These are phyloP conservation scores for Orbilia brochopaga DNA, from an alignment of 2,329 filamentous ascomycete species.

Conservation along the genomic window DNA sequence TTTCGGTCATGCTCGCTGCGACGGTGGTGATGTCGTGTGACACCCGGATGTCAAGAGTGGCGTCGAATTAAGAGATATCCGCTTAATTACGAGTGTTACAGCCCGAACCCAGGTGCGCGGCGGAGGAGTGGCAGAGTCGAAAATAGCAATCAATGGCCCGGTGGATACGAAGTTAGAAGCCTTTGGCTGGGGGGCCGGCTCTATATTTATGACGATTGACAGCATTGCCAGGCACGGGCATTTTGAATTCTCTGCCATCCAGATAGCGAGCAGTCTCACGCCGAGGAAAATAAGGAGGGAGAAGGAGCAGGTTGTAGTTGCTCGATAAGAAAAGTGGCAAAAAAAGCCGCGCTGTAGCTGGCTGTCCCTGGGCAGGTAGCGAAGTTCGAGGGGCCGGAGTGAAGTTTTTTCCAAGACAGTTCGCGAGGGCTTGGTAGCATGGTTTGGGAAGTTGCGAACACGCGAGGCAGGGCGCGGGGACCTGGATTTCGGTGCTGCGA, in stretches of 20 bases:
- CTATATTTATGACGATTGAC: constrained; percentile 45
- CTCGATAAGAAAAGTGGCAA: constrained; percentile 16
- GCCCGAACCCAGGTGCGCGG: background rate
- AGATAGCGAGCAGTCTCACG: background rate
- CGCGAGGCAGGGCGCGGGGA: constrained; percentile 8
- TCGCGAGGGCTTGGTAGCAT: constrained; percentile 46
- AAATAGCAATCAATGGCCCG: constrained; percentile 45
- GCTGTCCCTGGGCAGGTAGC: constrained; percentile 9
- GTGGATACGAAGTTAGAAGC: constrained; percentile 13
- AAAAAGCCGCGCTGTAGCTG: constrained; percentile 11
- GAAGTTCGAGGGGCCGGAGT: constrained; percentile 12
- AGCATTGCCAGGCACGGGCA: constrained; percentile 7
- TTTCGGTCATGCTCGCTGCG: constrained; percentile 35
- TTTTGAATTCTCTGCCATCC: constrained; percentile 9
- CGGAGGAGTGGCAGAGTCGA: background rate
- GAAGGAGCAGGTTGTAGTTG: constrained; percentile 5
- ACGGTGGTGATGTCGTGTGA: background rate
- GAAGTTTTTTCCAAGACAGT: constrained; percentile 50
- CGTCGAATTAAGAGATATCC: background rate
- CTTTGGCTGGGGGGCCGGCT: constrained; percentile 14
- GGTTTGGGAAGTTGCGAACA: constrained; percentile 42
- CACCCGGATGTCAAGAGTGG: background rate
- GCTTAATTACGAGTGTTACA: background rate
- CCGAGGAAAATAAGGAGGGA: constrained; percentile 15
- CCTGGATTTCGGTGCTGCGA: constrained; percentile 17